Conservation (phyloP, 352 stramenopile species). For the Globisporangium carolinianum region DNA sequence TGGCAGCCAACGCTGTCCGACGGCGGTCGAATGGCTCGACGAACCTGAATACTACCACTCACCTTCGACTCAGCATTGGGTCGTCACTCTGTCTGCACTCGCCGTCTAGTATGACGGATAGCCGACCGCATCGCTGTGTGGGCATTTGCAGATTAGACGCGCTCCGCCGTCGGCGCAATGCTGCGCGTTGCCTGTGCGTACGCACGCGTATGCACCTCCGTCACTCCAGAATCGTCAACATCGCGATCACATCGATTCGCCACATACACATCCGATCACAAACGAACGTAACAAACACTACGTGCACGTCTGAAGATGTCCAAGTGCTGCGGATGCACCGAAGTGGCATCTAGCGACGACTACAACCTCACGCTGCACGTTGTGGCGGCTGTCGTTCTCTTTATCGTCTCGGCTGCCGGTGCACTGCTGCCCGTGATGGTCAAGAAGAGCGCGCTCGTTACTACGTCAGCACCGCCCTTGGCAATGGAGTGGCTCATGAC, state of each 20-base stretch:
- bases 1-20: no score
- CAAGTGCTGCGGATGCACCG: constrained; percentile 33
- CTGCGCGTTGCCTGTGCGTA: neutral
- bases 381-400: constrained; percentile 46
- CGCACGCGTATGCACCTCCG: neutral
- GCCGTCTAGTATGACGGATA: no score
- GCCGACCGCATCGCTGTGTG: no score
- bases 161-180: no score
- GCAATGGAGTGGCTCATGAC: constrained; percentile 44
- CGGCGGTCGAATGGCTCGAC: no score
- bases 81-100: no score
- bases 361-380: constrained; percentile 31
- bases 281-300: no score
- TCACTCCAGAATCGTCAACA: no score
- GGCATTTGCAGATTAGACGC: no score
- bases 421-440: constrained; percentile 31
- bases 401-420: constrained; percentile 35
- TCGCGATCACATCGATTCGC: neutral
- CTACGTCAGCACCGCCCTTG: constrained; percentile 25
- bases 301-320: constrained; percentile 15
- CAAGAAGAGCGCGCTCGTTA: constrained; percentile 28
- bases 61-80: no score
- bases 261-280: neutral
- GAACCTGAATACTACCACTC: no score
- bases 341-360: neutral